Percentiles rank a stretch among this genome's conserved stretches.
These are phyloP conservation scores for Moniliella sp. DNA, from an alignment of 1,284 basidiomycete genomes.

Conservation along the genomic window DNA sequence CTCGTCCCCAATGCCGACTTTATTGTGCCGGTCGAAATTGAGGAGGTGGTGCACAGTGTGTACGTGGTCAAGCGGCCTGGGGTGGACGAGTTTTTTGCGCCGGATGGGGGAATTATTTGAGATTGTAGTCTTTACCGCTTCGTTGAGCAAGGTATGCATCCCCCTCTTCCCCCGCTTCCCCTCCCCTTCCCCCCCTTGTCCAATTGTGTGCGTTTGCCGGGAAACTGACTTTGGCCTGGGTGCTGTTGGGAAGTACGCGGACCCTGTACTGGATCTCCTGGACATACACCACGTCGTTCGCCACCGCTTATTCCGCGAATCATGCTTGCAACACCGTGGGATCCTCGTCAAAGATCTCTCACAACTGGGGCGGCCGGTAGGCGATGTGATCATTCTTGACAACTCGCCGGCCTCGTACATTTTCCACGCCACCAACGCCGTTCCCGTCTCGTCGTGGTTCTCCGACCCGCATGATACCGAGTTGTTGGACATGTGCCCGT, in stretches of 20 bases:
- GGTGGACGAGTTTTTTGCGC: slow-evolving; percentile 83
- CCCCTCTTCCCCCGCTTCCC: slow-evolving; percentile 43
- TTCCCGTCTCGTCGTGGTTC: slow-evolving; percentile 97
- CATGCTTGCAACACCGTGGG: slow-evolving; percentile 94
- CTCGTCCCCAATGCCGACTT: slow-evolving; percentile 78
- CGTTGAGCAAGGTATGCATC: slow-evolving; percentile 53
- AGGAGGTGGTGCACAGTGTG: slow-evolving; percentile 89
- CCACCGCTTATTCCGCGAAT: slow-evolving; percentile 91
- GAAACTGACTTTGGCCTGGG: slow-evolving; percentile 27
- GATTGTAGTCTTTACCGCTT: slow-evolving; percentile 91
- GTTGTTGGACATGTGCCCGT: slow-evolving; percentile 76
- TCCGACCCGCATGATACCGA: slow-evolving; percentile 74
- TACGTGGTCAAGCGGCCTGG: slow-evolving; percentile 97
- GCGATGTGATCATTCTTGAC: slow-evolving; percentile 87
- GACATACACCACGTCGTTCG: slow-evolving; percentile 74
- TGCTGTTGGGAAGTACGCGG: slow-evolving; percentile 61
- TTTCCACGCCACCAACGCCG: slow-evolving; percentile 96
- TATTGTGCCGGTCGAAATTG: slow-evolving; percentile 95
- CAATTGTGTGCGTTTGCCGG: neutral
- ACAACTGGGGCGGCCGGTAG: slow-evolving; percentile 75
- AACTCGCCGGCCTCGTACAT: slow-evolving; percentile 97
- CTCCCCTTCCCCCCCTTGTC: neutral
- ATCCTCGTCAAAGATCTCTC: slow-evolving; percentile 99
- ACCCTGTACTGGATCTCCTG: slow-evolving; percentile 88
- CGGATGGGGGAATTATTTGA: slow-evolving; percentile 96